Evolutionary conservation across 176 grass and related monocot species (phyloP).

Genomic region (Otatea glauca): DNA sequence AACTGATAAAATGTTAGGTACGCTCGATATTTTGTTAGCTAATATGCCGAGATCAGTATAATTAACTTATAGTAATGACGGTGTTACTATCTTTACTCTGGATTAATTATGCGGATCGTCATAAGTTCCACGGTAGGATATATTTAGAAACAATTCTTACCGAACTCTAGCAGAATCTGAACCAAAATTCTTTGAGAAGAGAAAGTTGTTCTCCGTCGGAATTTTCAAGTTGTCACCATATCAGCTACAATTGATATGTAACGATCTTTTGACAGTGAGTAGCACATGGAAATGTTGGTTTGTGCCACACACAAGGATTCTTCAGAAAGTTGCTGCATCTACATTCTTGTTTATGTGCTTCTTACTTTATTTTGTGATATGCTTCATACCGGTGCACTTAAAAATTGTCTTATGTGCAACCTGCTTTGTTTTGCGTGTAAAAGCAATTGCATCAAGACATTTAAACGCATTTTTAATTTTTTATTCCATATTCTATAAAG

Average conservation of each 20-base stretch:
- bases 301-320: not conserved
- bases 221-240: not conserved
- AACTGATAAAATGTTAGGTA: too few species aligned
- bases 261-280: not conserved
- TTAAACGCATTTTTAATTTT: not conserved
- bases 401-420: not conserved
- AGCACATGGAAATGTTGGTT: not conserved
- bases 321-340: not conserved
- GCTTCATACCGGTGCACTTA: not conserved
- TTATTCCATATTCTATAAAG: not conserved
- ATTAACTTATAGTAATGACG: too few species aligned
- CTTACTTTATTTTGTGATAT: not conserved
- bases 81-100: too few species aligned
- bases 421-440: not conserved
- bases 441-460: not conserved
- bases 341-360: slow-evolving; percentile 3
- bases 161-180: not conserved
- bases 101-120: too few species aligned
- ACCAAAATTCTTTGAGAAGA: not conserved
- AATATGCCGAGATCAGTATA: too few species aligned
- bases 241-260: not conserved
- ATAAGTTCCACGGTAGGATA: not conserved
- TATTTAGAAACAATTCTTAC: not conserved
- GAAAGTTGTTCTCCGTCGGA: not conserved
- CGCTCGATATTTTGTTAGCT: too few species aligned